Base-by-base conservation (phyloP, 257 asterid species). In the Scutellaria barbata region DNA sequence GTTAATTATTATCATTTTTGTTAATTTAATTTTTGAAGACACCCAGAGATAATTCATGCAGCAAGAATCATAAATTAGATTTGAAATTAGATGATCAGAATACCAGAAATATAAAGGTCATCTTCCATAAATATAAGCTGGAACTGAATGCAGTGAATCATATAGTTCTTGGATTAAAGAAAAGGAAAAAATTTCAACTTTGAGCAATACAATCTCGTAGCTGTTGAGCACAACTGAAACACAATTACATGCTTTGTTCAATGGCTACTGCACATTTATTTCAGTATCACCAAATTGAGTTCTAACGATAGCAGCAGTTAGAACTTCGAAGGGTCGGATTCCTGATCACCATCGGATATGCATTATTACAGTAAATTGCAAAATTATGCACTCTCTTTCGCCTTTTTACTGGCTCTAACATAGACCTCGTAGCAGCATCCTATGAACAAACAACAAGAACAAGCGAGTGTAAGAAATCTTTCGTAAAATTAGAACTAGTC, bases 351-450 rank as follows among this genome's bases (percentile, higher is more conserved):
- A 5, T 59, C 11, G 14, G n/a, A 43, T 5, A 30, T 16, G 76
- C 53, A 17, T 47, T 47, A 40, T 14, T 48, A 14, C 9, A 59
- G 6, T 30, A 33, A 39, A 14, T 30, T 8, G 17, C 78, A 54
- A 22, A 57, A 47, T 43, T 51, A 61, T 11, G 16, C 74, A 54
- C 75, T 71, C 69, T 77, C 35, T 8, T 68, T 74, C 13, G 56
- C 81, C 74, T 81, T 76, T 66, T 71, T 74, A 9, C 83, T 84
- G 39, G 84, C 68, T 58, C 55, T 79, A 22, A 74, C 84, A 20
- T 81, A 81, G 68, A 84, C 81, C 83, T 84, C 88, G 12, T 84
- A 79, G 83, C 84, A 84, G 75, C 88, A 84, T 46, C 88, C 88
- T 84, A 43, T 52, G 33, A 52, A 54, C 8, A 54, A 43, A 10